Base-by-base conservation (phyloP, 345 rosid genomes). In the Hibiscus tridactylites region DNA sequence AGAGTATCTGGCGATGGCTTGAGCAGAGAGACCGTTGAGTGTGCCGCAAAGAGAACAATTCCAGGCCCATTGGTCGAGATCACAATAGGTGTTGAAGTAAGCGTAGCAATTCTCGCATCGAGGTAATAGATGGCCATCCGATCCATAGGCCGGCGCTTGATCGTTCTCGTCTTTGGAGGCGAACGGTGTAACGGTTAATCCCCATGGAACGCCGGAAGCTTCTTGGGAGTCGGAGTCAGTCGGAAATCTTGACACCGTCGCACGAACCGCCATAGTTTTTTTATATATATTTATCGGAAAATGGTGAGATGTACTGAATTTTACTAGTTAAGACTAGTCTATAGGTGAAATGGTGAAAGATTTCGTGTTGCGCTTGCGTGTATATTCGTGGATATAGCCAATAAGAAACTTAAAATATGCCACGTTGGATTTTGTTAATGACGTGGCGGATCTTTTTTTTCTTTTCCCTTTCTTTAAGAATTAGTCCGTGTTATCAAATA, bases 51-150 rank as follows among this genome's bases (percentile, higher is more conserved):
- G 94, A 50, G 97, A 72, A 80, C 98, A 95, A 66, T 56, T 82
- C 99, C 99, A 95, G 21, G 96, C 91, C 99, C 99, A 92, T 71
- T 92, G 92, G n/a, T 95, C 99, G 67, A 95, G 87, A 56, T 90
- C 94, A 61, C 99, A 89, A 77, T 84, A 92, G n/a, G 90, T 87
- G 72, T 88, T 95, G 88, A 95, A 95, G 88, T 95, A 92, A 2
- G 89, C 98, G 72, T 86, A 95, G 65, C 98, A 92, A 75, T 89
- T 88, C 77, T 95, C 99, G 85, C 97, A 92, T 58, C 98, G 85
- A 64, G 99, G 99, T 11, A 95, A 78, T 66, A 87, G 75, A n/a
- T 92, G 81, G 3, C 96, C 98, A 67, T 86, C 85, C 52, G 87
- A 88, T 83, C 99, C 99, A 77, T 82, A 89, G 10, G 77, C 87